A percentile compares a stretch with the other conserved stretches of the same genome.
Conservation (phyloP, 768 basidiomycete species). For the Tremella yokohamensis region DNA sequence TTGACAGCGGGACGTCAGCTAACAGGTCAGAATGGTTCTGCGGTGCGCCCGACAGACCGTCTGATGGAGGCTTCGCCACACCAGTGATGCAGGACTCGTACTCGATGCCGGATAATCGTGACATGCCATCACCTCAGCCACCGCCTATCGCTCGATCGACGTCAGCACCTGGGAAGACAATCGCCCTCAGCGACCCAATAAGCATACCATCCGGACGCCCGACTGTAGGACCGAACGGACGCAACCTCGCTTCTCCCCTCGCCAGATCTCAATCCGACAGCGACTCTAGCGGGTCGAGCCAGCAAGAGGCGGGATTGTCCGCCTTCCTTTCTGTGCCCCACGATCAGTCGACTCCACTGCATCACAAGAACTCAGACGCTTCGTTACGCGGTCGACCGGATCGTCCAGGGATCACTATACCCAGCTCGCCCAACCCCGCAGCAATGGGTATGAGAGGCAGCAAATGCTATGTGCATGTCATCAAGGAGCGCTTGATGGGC, state of each 20-base stretch:
- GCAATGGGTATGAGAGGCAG: conserved; percentile 31
- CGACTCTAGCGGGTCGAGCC: background rate
- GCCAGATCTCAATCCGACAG: conserved; percentile 21
- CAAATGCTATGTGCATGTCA: conserved; percentile 77
- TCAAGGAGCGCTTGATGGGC: conserved; percentile 79
- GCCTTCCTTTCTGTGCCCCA: background rate
- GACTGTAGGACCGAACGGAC: no score
- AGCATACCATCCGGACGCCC: background rate
- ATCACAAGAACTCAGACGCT: background rate
- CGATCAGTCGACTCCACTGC: background rate
- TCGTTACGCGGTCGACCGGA: conserved; percentile 1
- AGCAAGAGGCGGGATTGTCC: background rate
- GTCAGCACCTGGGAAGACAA: conserved; percentile 1
- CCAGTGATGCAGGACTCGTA: background rate
- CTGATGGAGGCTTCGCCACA: conserved; percentile 5
- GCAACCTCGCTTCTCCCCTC: conserved; percentile 7
- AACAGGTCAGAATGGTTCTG: conserved; percentile 37
- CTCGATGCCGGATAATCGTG: background rate
- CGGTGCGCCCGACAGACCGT: conserved; percentile 9
- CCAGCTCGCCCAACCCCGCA: conserved; percentile 12
- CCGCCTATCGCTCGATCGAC: background rate
- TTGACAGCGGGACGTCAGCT: background rate
- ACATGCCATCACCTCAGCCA: conserved; percentile 7
- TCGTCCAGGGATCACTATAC: conserved; percentile 27
- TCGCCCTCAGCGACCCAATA: background rate